Base-by-base conservation (phyloP, 176 grass and related monocot species). In the Pontederia paniculata region DNA sequence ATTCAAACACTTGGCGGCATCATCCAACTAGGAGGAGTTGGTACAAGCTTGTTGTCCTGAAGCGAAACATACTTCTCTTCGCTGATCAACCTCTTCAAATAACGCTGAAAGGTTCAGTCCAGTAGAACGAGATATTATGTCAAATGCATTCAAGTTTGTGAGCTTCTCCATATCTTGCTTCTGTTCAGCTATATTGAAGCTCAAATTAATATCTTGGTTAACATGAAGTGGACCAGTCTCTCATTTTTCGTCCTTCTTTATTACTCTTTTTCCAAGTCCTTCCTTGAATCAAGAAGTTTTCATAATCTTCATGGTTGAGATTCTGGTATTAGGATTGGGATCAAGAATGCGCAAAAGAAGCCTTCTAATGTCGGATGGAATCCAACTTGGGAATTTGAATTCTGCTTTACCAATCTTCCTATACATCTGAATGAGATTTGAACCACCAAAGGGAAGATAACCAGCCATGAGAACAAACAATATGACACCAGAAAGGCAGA, bases 401-500 rank as follows among this genome's bases (percentile, higher is more conserved):
- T 94, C 77, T 0, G 76, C 80, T 67, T 59, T 82, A 63, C 76
- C 80, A 59, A 94, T 94, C 72, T 88, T 94, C 59, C 77, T 76
- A 20, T 88, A 94, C 83, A 88, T 73, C 70, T 88, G 77, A 57
- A 88, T 94, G 37, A 94, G 67, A 94, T 94, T 94, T 18, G 56
- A 54, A 22, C 88, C 83, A 51, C 88, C 80, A 55, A 94, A 94
- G 62, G 88, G 88, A 69, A 94, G 84, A 70, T 88, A 88, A 73
- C 83, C 83, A 63, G 80, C 73, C 2, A 81, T 77, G n/a, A 94
- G 56, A 63, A 94, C 88, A 74, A 81, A 94, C 7, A 94, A 57
- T 72, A 94, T 88, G 56, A 94, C 74, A 43, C 88, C 83, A 48
- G 76, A 83, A 19, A 83, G 87, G 83, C 83, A 94, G 65, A 84